These are phyloP conservation scores for Salix koriyanagi DNA, from an alignment of 345 rosid species.

Conservation along the genomic window DNA sequence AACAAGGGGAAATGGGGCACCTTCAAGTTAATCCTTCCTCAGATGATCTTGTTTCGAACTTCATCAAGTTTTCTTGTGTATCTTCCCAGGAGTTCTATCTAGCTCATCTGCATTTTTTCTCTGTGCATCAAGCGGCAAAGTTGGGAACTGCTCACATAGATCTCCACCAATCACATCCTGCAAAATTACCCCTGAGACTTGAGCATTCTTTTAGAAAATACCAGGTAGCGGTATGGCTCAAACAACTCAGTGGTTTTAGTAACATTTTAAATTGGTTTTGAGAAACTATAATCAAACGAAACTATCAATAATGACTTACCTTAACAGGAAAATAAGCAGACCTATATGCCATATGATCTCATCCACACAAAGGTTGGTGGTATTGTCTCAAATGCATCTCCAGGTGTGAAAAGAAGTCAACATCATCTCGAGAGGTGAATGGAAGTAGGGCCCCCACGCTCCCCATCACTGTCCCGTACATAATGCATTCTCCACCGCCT, in stretches of 20 bases:
- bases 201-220: too few relatives aligned
- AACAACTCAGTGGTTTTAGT: neutral
- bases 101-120: slow-evolving; percentile 79
- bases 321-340: slow-evolving; percentile 97
- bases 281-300: neutral
- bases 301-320: slow-evolving; percentile 31
- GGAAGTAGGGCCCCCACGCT: slow-evolving; percentile 88
- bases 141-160: too few relatives aligned
- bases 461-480: slow-evolving; percentile 96
- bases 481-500: slow-evolving; percentile 67
- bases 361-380: slow-evolving; percentile 85
- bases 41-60: slow-evolving; percentile 73
- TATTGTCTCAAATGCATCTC: slow-evolving; percentile 99
- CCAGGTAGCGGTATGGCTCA: too few relatives aligned
- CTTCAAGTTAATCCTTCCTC: slow-evolving; percentile 12
- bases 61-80: slow-evolving; percentile 97
- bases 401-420: slow-evolving; percentile 90
- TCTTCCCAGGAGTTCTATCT: slow-evolving; percentile 95
- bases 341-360: slow-evolving; percentile 85
- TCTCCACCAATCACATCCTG: too few relatives aligned
- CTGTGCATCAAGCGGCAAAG: too few relatives aligned
- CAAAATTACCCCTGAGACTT: too few relatives aligned
- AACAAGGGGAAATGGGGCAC: neutral
- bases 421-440: slow-evolving; percentile 92
- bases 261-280: neutral